These are phyloP conservation scores for Epichloe glyceriae DNA, from an alignment of 2,329 filamentous ascomycete genomes.

Conservation along the genomic window DNA sequence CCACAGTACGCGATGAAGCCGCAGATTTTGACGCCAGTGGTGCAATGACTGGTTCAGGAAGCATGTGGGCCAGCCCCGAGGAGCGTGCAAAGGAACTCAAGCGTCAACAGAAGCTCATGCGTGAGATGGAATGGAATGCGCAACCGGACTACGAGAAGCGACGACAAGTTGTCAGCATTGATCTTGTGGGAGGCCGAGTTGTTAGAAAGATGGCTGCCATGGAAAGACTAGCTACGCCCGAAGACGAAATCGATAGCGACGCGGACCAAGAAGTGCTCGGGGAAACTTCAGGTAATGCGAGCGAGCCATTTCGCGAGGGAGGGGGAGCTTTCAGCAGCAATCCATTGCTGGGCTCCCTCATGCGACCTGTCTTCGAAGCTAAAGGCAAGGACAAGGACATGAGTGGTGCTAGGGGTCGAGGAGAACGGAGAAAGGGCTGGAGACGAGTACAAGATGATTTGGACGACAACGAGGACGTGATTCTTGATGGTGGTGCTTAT, in stretches of 20 bases:
- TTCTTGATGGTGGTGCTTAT: conserved; percentile 42
- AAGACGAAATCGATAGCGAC: conserved; percentile 24
- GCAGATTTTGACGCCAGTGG: conserved; percentile 43
- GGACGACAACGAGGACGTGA: conserved; percentile 44
- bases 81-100: conserved; percentile 75
- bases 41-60: conserved; percentile 30
- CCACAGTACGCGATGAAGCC: conserved; percentile 77
- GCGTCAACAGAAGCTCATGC: conserved; percentile 67
- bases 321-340: conserved; percentile 56
- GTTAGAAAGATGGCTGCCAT: conserved; percentile 56
- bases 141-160: conserved; percentile 82
- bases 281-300: conserved; percentile 23
- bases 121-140: conserved; percentile 79
- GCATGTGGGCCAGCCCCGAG: conserved; percentile 72
- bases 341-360: conserved; percentile 50
- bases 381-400: conserved; percentile 34
- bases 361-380: conserved; percentile 46
- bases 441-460: conserved; percentile 48
- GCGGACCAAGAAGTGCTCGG: conserved; percentile 19
- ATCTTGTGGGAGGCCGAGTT: conserved; percentile 65
- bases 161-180: conserved; percentile 71
- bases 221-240: conserved; percentile 44
- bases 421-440: conserved; percentile 35
- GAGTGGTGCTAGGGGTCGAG: conserved; percentile 25
- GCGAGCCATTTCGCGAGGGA: conserved; percentile 11